Evolutionary conservation across 352 stramenopile species (phyloP).

Genomic region (Blastocystis sp.): DNA sequence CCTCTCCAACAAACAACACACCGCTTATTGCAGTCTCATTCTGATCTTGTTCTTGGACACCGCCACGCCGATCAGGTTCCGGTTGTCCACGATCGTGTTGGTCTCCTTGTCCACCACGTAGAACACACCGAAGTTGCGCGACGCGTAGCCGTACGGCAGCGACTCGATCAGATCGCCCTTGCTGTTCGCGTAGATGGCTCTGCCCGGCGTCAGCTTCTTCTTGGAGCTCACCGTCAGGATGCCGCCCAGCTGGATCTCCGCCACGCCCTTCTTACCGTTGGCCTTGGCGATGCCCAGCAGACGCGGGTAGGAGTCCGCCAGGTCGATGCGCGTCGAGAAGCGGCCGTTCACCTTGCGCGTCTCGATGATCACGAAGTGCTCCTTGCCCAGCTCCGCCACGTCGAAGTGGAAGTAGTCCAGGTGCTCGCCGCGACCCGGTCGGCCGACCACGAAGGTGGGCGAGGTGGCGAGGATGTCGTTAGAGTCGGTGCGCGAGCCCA

Average conservation of each 20-base stretch:
- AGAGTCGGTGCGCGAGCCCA: slow-evolving; percentile 10
- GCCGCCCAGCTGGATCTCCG: slow-evolving; percentile 48
- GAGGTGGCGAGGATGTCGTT: slow-evolving; percentile 21
- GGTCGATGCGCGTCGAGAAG: slow-evolving; percentile 1
- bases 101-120: not conserved
- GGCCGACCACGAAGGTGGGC: slow-evolving; percentile 39
- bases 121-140: slow-evolving; percentile 51
- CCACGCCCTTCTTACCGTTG: slow-evolving; percentile 15
- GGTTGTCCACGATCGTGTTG: slow-evolving; percentile 28
- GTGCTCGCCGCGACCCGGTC: not conserved
- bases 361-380: slow-evolving; percentile 35
- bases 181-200: slow-evolving; percentile 49
- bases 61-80: slow-evolving; percentile 36
- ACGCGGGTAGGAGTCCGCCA: not conserved
- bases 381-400: slow-evolving; percentile 2
- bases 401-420: slow-evolving; percentile 40
- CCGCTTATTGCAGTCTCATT: slow-evolving; percentile 6
- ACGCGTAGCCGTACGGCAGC: slow-evolving; percentile 33
- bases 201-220: slow-evolving; percentile 33
- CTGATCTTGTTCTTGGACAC: slow-evolving; percentile 56
- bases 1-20: not conserved
- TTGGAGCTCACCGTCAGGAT: slow-evolving; percentile 31
- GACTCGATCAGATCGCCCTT: slow-evolving; percentile 59
- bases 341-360: not conserved
- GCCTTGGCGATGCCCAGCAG: slow-evolving; percentile 28